Base-by-base conservation (phyloP, 805 yeast genomes). In the Ogataea naganishii region DNA sequence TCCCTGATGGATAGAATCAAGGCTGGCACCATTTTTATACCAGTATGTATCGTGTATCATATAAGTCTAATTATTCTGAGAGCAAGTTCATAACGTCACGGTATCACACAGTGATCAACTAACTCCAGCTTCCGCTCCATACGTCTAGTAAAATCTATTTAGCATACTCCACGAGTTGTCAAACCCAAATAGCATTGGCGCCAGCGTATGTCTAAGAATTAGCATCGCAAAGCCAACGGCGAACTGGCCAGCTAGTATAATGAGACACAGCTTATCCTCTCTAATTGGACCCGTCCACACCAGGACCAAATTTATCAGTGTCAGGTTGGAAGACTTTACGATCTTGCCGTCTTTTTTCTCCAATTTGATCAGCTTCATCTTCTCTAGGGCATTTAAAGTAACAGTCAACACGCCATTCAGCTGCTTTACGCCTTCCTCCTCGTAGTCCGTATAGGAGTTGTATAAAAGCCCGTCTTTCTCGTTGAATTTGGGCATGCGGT, bases 281-380 rank as follows among this genome's bases (percentile, higher is more conserved):
- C 88, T 66, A 64, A 81, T 51, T 4, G 98, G 96, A 1, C 98
- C 98, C 24, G 79, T 63, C 82, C 86, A 75, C 7, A 89, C 94
- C 24, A 89, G 58, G 2, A 71, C 67, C 37, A 92, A 61, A 49
- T 89, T 92, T 40, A 92, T 86, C 28, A 92, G 56, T 2, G 99
- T 92, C 71, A 89, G 66, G 49, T 92, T 92, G 9, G 92, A 75
- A 33, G 81, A 73, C 14, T 38, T 49, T 28, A 8, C 44, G 47
- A 20, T 43, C 26, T 42, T 46, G 12, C 41, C 44, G 17, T 44
- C 50, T 37, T 33, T 56, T 45, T 31, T 51, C 35, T 38, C 66
- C 60, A 38, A 57, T 48, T 39, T 62, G 7, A 86, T 52, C 20
- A 89, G 56, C 16, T 60, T 51, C 14, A 80, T 39, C 15, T 50